Conservation (phyloP, 1,284 basidiomycete species). For the Lentinula novae-zelandiae region DNA sequence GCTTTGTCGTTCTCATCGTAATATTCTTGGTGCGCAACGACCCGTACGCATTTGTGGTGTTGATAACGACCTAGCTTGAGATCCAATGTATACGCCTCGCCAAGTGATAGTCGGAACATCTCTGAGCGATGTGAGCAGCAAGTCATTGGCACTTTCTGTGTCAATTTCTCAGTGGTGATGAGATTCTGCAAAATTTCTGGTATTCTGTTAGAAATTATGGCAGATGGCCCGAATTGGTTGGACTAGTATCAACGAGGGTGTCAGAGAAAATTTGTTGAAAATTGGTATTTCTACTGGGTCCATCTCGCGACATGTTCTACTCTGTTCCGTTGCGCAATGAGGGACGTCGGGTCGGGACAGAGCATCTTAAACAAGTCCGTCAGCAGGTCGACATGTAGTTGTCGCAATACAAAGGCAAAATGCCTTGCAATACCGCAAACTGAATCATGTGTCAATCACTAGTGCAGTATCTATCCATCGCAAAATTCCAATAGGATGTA, state of each 20-base stretch:
- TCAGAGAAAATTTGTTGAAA: neutral
- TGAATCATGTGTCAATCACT: neutral
- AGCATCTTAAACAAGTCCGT: neutral
- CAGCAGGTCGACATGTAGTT: neutral
- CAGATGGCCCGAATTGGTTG: neutral
- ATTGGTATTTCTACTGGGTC: neutral
- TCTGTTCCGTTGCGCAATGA: neutral
- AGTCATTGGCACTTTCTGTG: too few relatives aligned
- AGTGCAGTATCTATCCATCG: too few relatives aligned
- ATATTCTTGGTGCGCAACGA: conserved; percentile 48
- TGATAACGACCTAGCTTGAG: too few relatives aligned
- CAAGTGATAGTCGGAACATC: too few relatives aligned
- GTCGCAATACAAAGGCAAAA: neutral
- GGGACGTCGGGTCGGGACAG: neutral
- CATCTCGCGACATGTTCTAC: neutral
- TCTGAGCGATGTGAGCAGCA: too few relatives aligned
- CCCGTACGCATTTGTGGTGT: too few relatives aligned
- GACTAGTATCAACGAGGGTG: neutral
- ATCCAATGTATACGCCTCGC: too few relatives aligned
- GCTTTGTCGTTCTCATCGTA: conserved; percentile 80
- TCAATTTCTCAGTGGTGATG: too few relatives aligned
- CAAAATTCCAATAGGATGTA: too few relatives aligned
- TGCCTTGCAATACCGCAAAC: neutral
- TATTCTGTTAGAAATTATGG: too few relatives aligned
- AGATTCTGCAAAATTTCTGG: too few relatives aligned